Base-by-base conservation (phyloP, 306 rosid genomes). In the Casuarina cunninghamiana region DNA sequence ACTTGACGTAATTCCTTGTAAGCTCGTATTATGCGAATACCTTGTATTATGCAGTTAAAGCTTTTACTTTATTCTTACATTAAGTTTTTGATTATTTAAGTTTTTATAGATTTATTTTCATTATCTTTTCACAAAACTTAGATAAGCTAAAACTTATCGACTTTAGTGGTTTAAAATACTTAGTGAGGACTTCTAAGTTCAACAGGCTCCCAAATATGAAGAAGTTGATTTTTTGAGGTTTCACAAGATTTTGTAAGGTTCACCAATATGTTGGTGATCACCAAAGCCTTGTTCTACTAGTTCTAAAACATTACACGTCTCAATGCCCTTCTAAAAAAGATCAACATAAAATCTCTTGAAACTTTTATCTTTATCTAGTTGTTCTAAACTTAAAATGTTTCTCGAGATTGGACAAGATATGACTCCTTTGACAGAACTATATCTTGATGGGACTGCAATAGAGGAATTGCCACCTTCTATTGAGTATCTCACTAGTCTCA, bases 331-430 rank as follows among this genome's bases (percentile, higher is more conserved):
- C 74, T 80, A n/a, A 3, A 4, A 0, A 42, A 60, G 19, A 32
- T 83, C 45, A 79, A 83, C 21, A 50, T 83, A 77, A 1, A 15
- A 69, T 83, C 83, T 62, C 60, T 83, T 58, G 41, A 78, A 53
- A 17, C 5, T 32, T 35, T 83, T 1, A 44, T 13, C 50, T 26
- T 51, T 83, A 2, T 69, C 65, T 61, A 76, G 75, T 43, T 78
- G 80, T 73, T 50, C 73, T 43, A 78, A 10, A 0, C 8, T 83
- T 5, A 3, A 35, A 5, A 58, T 5, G 63, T 81, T 74, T 74
- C 70, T 77, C 10, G 80, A 78, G 3, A 68, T 82, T n/a, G 82
- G 79, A 2, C n/a, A 42, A 10, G 60, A 39, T 45, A 82, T 82
- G 86, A 68, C 21, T 51, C 0, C 1, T 0, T 4, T 82, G 11